Conservation (phyloP, 192 early-diverging fungal species). For the Diversispora eburnea region DNA sequence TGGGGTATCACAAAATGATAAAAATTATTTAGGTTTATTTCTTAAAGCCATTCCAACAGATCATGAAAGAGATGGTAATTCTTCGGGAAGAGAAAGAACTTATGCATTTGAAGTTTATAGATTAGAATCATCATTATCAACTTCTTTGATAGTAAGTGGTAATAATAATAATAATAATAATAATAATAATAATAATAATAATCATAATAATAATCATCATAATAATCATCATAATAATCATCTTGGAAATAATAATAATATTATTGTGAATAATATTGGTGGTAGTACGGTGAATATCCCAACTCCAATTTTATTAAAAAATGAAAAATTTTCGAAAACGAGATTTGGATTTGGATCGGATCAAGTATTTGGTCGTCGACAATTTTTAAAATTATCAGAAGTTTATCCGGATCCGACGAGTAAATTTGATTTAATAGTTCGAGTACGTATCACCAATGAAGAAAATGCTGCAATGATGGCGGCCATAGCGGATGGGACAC, state of each 20-base stretch:
- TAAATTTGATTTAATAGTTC: slow-evolving; percentile 15
- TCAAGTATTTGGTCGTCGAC: slow-evolving; percentile 9
- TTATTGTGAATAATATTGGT: too few species aligned
- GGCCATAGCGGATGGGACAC: not conserved
- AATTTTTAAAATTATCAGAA: slow-evolving; percentile 16
- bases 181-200: too few species aligned
- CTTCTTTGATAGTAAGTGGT: not conserved
- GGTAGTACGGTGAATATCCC: not conserved
- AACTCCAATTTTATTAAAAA: slow-evolving; percentile 16
- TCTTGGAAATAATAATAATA: too few species aligned
- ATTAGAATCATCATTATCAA: slow-evolving; percentile 4
- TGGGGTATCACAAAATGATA: slow-evolving; percentile 9
- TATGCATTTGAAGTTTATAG: slow-evolving; percentile 18
- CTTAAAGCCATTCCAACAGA: slow-evolving; percentile 16
- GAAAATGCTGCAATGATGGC: slow-evolving; percentile 8
- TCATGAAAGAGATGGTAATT: slow-evolving; percentile 20
- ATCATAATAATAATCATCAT: too few species aligned
- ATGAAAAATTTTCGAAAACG: slow-evolving; percentile 14
- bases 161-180: too few species aligned
- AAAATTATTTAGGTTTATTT: slow-evolving; percentile 15
- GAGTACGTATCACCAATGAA: slow-evolving; percentile 20
- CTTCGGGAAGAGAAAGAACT: slow-evolving; percentile 6
- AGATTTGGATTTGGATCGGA: slow-evolving; percentile 22
- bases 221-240: too few species aligned
- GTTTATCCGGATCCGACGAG: slow-evolving; percentile 11